Base-by-base conservation (phyloP, 352 stramenopile genomes). In the Phytophthora fragariaefolia region DNA sequence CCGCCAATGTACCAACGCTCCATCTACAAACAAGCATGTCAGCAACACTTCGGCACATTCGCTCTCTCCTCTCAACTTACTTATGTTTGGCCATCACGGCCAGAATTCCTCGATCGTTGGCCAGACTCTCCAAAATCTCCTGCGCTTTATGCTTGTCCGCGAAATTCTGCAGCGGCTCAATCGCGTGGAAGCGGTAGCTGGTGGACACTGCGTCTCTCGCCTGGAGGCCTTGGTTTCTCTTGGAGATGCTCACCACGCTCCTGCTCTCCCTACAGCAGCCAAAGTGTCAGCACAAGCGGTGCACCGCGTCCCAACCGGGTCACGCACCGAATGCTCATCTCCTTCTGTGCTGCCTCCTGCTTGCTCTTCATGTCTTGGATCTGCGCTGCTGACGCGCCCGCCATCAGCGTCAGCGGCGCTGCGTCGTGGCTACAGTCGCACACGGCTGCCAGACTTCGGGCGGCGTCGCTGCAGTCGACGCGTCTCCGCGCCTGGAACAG, bases 51-150 rank as follows among this genome's bases (percentile, higher is more conserved):
- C n/a, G 10, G 34, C 12, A 8, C 17, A 67, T 24, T 20, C 7
- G 13, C 36, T 45, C 18, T 18, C 3, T 17, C 36, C n/a, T 28
- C 1, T 23, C 28, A 40, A 69, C 79, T 24, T 63, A 94, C 77
- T 91, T 88, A 80, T 98, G 86, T 34, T 97, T 96, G 3, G 76
- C 77, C 87, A 98, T 91, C 17, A 97, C 92, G 0, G 87, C 79
- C 13, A 96, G 63, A 61, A 98, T 87, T 1, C 92, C 92, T 30
- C 86, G 87, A 63, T 98, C 91, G n/a, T 82, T 91, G 1, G 91
- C 91, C 23, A 98, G 69, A 13, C 72, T 76, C 47, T 95, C 75
- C 7, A 98, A 73, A 64, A 98, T 96, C 61, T 82, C 74, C 8
- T 79, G 74, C 4, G 92, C 92, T 24, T 77, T 78, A 6, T 82